Base-by-base conservation (phyloP, 2,329 filamentous ascomycete species). In the Alternaria arborescens region DNA sequence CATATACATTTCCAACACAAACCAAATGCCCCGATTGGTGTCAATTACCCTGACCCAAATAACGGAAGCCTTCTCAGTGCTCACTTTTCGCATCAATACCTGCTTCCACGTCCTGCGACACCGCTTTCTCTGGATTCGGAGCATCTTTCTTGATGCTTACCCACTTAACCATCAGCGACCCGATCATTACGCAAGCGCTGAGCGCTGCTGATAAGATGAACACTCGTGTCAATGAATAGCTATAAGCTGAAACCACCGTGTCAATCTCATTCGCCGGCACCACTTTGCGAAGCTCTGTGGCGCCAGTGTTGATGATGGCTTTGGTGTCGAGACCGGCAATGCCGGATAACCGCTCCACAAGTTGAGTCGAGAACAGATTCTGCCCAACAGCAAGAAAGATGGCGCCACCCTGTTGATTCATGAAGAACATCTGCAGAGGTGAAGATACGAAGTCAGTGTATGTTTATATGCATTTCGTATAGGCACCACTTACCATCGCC, bases 181-280 rank as follows among this genome's bases (percentile, higher is more conserved):
- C 87, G 5, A 89, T 32, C 10, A 89, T 79, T 5, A 81, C 83
- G 4, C 88, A 64, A 18, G 80, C 81, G 1, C 83, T 81, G 68
- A 88, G 78, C 2, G 84, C 83, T n/a, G 88, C 78, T 2, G 82
- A 83, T 8, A 91, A 83, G 58, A 86, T 82, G 69, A 90, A 91
- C 0, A 84, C 83, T 50, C 82, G 77, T 1, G 82, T 82, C 22
- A 92, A 73, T 0, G 88, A 81, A 22, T 80, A 76, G 69, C 90
- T 91, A 77, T 92, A 92, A 0, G 87, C 88, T 0, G 80, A 65
- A 1, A 88, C 78, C 1, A 93, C 87, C 0, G 79, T 76, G 5
- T 73, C 72, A 6, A 88, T 73, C 54, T 82, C 84, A 54, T 86
- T 69, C 0, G 77, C 65, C 0, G 84, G 79, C n/a, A 92, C 85